Evolutionary conservation across 2,329 filamentous ascomycete genomes (phyloP), one percentile per base, ranked within the genome.

Genomic region (Clonostachys solani): DNA sequence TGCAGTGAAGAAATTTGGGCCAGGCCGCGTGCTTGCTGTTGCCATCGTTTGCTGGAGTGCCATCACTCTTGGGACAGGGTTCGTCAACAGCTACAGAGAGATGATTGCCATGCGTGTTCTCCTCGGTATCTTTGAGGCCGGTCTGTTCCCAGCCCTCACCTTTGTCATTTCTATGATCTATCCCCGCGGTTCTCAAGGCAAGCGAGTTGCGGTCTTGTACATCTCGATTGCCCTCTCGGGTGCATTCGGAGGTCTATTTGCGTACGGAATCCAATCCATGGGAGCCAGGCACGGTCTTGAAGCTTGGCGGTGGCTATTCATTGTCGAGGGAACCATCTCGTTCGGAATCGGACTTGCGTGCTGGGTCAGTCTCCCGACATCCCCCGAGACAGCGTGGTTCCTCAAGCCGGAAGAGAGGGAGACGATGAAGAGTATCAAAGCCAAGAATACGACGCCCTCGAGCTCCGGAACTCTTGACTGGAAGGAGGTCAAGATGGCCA

Each of bases 281-380:
- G 69, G 75, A 19, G 67, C 68, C 5, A 58, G 57, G 15, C 65
- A 63, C 40, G 71, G 71, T 1, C 61, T 76, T 8, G 56, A 60
- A 8, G 73, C 72, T 5, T 76, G 72, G 73, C 60, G 69, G 49
- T 77, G 72, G 72, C 54, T 74, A 2, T 76, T 76, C 50, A 68
- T 72, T 42, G 56, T 67, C 8, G 68, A 73, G 50, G 70, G 70
- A 1, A 49, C 63, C 12, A 51, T 61, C 9, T 63, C 63, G 23
- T 49, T 63, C 5, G 49, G 52, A 29, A 44, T 61, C 15, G 54
- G 57, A 4, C 49, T 58, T 52, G 50, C 50, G 43, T 54, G 54
- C 18, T 63, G 66, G 56, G 66, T 62, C 53, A 65, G 72, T 54
- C 68, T 75, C 10, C 65, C 65, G 13, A 73, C 75, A 53, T 72